A percentile compares a stretch with the other conserved stretches of the same genome.
phyloP scores from a whole-genome alignment of 306 rosid species.

The Begonia fuchsioides region DNA sequence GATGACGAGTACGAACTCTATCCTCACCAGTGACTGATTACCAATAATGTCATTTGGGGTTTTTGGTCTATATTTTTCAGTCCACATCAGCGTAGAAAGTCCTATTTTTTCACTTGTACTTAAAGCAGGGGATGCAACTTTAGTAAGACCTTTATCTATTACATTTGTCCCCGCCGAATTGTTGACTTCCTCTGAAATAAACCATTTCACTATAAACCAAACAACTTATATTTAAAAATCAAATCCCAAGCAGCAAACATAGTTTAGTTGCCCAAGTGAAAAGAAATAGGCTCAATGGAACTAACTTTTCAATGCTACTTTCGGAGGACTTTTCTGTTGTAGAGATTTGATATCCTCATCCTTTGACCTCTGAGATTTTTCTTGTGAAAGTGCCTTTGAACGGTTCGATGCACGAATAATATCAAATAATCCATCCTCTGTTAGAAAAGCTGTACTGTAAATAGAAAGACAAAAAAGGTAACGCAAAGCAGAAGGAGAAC shows the following conservation, averaged over 20 bases:
- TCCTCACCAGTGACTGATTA: conserved; percentile 71
- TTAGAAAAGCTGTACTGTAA: conserved; percentile 59
- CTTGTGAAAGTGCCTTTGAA: conserved; percentile 31
- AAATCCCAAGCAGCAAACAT: neutral
- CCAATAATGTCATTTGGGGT: conserved; percentile 62
- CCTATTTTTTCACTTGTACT: conserved; percentile 15
- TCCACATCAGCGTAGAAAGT: conserved; percentile 48
- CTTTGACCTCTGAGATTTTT: conserved; percentile 27
- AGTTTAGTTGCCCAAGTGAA: too few relatives aligned
- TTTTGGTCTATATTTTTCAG: conserved; percentile 76
- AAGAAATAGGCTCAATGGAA: conserved; percentile 1
- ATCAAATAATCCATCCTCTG: conserved; percentile 90
- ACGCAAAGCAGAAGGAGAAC: conserved; percentile 8
- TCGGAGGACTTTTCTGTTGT: conserved; percentile 29
- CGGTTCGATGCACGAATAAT: conserved; percentile 45
- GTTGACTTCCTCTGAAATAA: conserved; percentile 13
- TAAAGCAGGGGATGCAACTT: conserved; percentile 34
- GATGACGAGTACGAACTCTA: too few relatives aligned
- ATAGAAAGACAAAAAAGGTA: conserved; percentile 11
- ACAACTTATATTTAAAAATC: neutral
- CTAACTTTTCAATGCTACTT: conserved; percentile 55
- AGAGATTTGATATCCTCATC: conserved; percentile 26
- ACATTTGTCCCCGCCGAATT: conserved; percentile 17
- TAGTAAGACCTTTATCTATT: conserved; percentile 24
- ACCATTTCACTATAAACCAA: conserved; percentile 1